phyloP scores from a whole-genome alignment of 2,329 filamentous ascomycete species.

The Aspergillus sojae region DNA sequence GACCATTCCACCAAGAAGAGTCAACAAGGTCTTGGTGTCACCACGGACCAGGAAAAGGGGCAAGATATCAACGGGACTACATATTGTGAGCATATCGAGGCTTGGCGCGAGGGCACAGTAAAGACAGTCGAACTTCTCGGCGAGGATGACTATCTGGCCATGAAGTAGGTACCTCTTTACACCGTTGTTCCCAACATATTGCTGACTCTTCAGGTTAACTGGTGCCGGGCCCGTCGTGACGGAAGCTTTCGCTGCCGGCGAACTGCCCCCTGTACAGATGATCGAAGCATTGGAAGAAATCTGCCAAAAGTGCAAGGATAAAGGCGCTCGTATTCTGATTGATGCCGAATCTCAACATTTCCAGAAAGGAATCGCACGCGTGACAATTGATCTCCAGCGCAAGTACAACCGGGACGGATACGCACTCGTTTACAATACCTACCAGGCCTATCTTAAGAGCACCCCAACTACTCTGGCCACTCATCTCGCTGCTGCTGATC shows the following conservation, averaged over 20 bases:
- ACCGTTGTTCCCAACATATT: not conserved
- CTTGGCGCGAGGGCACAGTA: constrained; percentile 75
- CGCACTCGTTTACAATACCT: constrained; percentile 77
- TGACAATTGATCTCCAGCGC: constrained; percentile 76
- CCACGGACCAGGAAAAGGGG: not conserved
- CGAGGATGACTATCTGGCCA: constrained; percentile 63
- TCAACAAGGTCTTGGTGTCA: constrained; percentile 21
- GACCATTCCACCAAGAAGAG: constrained; percentile 32
- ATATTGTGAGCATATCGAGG: constrained; percentile 37
- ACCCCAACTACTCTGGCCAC: constrained; percentile 58
- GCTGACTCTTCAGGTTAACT: constrained; percentile 58
- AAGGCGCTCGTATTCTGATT: constrained; percentile 74
- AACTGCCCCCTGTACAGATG: constrained; percentile 67
- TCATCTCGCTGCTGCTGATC: constrained; percentile 62
- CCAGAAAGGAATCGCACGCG: constrained; percentile 77
- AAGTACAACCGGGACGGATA: constrained; percentile 70
- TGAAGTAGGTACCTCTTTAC: constrained; percentile 51
- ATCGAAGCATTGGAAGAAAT: constrained; percentile 71
- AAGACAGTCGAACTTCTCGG: constrained; percentile 62
- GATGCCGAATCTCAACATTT: constrained; percentile 83
- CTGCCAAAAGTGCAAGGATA: constrained; percentile 58
- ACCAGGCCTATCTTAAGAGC: constrained; percentile 74
- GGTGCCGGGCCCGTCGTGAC: constrained; percentile 74
- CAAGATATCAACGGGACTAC: not conserved
- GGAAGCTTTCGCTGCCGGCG: constrained; percentile 65